Evolutionary conservation across 1,284 basidiomycete species (phyloP).

Genomic region (Agaricales sp.): DNA sequence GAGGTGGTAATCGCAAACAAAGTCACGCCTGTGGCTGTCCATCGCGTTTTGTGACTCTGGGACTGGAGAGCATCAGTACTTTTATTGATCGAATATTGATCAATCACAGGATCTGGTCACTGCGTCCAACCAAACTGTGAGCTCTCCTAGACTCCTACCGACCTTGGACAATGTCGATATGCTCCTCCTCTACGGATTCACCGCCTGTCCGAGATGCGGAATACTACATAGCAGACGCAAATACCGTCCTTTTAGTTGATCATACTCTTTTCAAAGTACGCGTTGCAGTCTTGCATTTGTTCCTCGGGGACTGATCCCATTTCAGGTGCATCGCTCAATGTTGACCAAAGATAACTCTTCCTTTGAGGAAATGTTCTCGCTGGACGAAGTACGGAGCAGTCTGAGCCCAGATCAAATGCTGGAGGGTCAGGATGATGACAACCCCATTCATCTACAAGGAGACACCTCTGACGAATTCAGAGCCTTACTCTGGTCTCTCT

Average conservation of each 20-base stretch:
- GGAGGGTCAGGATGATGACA: constrained; percentile 35
- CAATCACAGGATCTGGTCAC: too few relatives aligned
- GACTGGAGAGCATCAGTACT: too few relatives aligned
- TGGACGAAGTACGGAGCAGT: constrained; percentile 23
- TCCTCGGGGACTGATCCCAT: constrained; percentile 8
- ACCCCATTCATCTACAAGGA: constrained; percentile 36
- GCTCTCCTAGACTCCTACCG: too few relatives aligned
- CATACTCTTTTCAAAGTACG: constrained; percentile 36
- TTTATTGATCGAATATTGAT: too few relatives aligned
- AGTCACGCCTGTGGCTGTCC: not conserved
- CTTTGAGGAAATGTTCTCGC: constrained; percentile 41
- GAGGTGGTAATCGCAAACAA: not conserved
- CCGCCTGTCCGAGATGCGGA: not conserved
- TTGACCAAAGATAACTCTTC: constrained; percentile 39
- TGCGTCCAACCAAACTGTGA: too few relatives aligned
- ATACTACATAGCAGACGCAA: constrained; percentile 25
- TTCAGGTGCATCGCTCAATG: constrained; percentile 39
- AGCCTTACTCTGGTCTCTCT: constrained; percentile 35
- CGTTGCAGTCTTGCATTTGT: constrained; percentile 2
- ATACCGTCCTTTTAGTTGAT: constrained; percentile 36
- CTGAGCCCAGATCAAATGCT: constrained; percentile 11
- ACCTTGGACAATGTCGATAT: not conserved
- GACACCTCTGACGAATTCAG: constrained; percentile 37
- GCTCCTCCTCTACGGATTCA: not conserved
- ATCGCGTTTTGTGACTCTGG: constrained; percentile 12